Evolutionary conservation across 208 protist species (phyloP).

Genomic region (Acanthamoeba healyi): DNA sequence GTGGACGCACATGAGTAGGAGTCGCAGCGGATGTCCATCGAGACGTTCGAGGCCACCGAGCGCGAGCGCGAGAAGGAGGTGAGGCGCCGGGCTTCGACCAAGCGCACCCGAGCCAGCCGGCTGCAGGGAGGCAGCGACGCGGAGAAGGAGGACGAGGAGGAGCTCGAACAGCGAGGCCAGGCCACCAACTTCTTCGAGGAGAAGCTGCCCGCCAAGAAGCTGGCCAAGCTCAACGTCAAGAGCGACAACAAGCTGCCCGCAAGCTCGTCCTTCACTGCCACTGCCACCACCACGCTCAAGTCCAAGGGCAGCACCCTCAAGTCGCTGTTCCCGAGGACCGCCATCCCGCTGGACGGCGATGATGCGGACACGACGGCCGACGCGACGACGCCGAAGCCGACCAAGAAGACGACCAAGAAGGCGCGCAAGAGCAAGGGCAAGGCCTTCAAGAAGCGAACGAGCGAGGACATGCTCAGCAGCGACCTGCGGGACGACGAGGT

Average conservation of each 20-base stretch:
- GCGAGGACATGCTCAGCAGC: conserved; percentile 36
- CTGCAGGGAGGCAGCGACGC: background rate
- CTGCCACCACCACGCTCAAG: background rate
- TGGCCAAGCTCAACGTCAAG: background rate
- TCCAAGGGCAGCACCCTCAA: conserved; percentile 63
- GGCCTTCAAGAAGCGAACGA: conserved; percentile 23
- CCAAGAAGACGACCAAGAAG: background rate
- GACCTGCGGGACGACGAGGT: background rate
- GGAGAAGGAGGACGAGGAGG: background rate
- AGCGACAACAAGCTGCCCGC: background rate
- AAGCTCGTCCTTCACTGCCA: background rate
- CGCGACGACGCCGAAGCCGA: background rate
- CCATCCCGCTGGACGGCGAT: background rate
- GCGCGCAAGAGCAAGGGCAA: conserved; percentile 37
- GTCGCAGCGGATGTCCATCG: conserved; percentile 23
- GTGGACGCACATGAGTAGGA: background rate
- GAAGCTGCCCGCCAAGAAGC: conserved; percentile 34
- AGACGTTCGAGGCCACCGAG: conserved; percentile 4
- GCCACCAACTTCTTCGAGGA: background rate
- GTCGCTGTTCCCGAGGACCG: conserved; percentile 36
- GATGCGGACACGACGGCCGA: background rate
- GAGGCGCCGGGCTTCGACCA: background rate
- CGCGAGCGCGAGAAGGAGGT: conserved; percentile 41
- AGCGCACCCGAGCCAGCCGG: background rate
- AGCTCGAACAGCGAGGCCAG: background rate